Conservation (phyloP, 331 rosid genomes). For the Prunus yedoensis region DNA sequence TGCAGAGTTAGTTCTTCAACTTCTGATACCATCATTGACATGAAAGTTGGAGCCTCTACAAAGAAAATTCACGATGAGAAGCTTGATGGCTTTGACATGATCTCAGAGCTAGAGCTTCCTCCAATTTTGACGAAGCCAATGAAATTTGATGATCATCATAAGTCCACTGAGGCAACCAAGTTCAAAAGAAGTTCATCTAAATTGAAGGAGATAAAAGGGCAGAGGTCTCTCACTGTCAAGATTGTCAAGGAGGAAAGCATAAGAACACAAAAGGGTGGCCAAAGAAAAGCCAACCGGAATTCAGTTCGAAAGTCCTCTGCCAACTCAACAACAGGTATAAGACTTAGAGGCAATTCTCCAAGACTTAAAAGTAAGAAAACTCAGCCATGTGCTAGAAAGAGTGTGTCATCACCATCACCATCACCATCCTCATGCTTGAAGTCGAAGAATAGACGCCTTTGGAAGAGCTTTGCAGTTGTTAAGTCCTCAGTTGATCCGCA, state of each 20-base stretch:
- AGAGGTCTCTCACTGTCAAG: constrained; percentile 31
- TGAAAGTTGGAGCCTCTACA: constrained; percentile 44
- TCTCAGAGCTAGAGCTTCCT: constrained; percentile 51
- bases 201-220: constrained; percentile 29
- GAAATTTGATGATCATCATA: constrained; percentile 39
- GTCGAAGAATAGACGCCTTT: constrained; percentile 36
- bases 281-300: constrained; percentile 14
- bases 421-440: constrained; percentile 15
- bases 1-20: constrained; percentile 54
- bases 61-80: constrained; percentile 32
- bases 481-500: constrained; percentile 74
- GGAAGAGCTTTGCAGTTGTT: constrained; percentile 79
- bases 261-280: constrained; percentile 32
- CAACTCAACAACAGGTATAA: constrained; percentile 56
- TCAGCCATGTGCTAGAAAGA: constrained; percentile 56
- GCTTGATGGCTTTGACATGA: constrained; percentile 37
- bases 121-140: constrained; percentile 57
- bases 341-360: constrained; percentile 70
- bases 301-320: constrained; percentile 34
- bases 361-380: constrained; percentile 55
- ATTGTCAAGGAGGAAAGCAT: constrained; percentile 36
- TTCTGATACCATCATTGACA: constrained; percentile 63
- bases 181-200: constrained; percentile 37
- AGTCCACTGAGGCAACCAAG: constrained; percentile 28
- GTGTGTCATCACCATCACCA: constrained; percentile 42